Conservation (phyloP, 805 yeast species). For the Candida andamanensis region DNA sequence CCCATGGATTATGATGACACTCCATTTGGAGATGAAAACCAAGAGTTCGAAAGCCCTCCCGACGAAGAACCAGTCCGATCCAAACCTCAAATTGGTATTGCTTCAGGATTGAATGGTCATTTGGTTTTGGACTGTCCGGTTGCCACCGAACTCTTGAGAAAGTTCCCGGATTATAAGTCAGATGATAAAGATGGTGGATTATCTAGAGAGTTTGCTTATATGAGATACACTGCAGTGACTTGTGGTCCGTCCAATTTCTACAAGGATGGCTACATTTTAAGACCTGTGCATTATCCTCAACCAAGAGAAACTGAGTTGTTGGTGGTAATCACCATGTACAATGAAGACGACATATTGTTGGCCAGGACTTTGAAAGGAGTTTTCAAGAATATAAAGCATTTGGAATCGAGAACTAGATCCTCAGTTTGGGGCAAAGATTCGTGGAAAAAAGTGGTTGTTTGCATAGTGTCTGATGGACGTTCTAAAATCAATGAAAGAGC, state of each 20-base stretch:
- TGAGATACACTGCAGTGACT: slow-evolving; percentile 62
- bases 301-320: slow-evolving; percentile 56
- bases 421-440: slow-evolving; percentile 46
- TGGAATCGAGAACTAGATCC: slow-evolving; percentile 42
- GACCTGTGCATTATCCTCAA: slow-evolving; percentile 50
- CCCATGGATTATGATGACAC: slow-evolving; percentile 13
- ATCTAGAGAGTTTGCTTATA: slow-evolving; percentile 52
- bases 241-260: slow-evolving; percentile 65
- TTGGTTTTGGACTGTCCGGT: slow-evolving; percentile 45
- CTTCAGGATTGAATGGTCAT: slow-evolving; percentile 38
- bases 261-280: slow-evolving; percentile 49
- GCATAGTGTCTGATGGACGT: slow-evolving; percentile 61
- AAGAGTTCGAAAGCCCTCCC: slow-evolving; percentile 25
- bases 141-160: slow-evolving; percentile 38
- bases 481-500: slow-evolving; percentile 61
- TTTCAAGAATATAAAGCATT: slow-evolving; percentile 58
- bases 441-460: slow-evolving; percentile 61
- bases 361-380: slow-evolving; percentile 61
- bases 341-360: slow-evolving; percentile 58
- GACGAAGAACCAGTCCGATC: slow-evolving; percentile 28
- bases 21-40: slow-evolving; percentile 26
- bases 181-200: slow-evolving; percentile 35
- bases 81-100: slow-evolving; percentile 30
- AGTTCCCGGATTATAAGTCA: slow-evolving; percentile 35
- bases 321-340: slow-evolving; percentile 61